phyloP scores from a whole-genome alignment of 2,329 filamentous ascomycete genomes.

The Fusarium gaditjirri region DNA sequence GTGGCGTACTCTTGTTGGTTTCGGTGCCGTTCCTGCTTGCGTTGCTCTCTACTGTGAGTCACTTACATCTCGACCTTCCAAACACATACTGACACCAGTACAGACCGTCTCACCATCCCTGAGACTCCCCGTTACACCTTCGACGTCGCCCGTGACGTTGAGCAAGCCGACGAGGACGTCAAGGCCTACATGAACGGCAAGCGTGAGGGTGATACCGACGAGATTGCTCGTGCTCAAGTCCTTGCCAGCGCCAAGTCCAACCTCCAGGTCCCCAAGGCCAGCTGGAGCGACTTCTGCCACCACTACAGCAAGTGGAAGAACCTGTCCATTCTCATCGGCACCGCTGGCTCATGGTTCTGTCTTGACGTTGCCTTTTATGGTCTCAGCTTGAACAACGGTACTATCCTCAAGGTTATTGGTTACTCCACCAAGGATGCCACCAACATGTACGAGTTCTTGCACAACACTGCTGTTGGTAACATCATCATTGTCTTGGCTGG shows the following conservation, averaged over 20 bases:
- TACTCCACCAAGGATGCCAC: constrained; percentile 62
- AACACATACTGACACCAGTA: background rate
- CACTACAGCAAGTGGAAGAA: constrained; percentile 80
- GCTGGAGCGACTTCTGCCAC: constrained; percentile 74
- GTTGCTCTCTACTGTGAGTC: constrained; percentile 78
- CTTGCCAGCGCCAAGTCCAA: constrained; percentile 63
- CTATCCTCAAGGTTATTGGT: constrained; percentile 77
- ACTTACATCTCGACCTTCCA: background rate
- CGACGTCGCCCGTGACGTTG: constrained; percentile 78
- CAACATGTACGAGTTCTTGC: constrained; percentile 75
- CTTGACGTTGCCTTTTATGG: constrained; percentile 72
- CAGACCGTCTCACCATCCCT: constrained; percentile 78
- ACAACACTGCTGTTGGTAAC: constrained; percentile 82
- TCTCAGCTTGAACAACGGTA: constrained; percentile 79
- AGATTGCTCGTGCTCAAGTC: constrained; percentile 69
- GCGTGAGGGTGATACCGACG: constrained; percentile 71
- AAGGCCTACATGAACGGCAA: constrained; percentile 78
- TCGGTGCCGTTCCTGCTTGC: constrained; percentile 82
- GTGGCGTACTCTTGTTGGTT: constrained; percentile 85
- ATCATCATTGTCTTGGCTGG: constrained; percentile 82
- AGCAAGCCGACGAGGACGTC: constrained; percentile 78
- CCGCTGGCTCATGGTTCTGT: constrained; percentile 86
- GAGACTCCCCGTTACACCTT: constrained; percentile 92
- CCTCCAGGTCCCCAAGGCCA: constrained; percentile 75
- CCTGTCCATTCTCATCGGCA: constrained; percentile 78